Percentiles rank a stretch among this genome's conserved stretches.
Conservation (phyloP, 441 rosid genomes). For the Iberis amara region DNA sequence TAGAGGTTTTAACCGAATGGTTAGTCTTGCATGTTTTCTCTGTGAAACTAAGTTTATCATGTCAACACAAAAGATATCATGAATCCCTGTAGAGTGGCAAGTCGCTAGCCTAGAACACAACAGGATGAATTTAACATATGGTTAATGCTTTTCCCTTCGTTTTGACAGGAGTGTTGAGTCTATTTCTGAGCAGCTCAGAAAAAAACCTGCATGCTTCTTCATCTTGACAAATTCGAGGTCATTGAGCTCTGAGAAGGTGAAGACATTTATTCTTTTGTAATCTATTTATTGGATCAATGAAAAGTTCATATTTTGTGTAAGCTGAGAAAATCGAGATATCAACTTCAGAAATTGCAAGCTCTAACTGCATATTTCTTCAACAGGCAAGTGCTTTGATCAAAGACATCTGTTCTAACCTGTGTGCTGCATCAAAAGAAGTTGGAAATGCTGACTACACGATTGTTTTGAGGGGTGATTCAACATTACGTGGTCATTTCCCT, state of each 20-base stretch:
- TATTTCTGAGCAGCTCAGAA: slow-evolving; percentile 64
- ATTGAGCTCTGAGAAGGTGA: slow-evolving; percentile 82
- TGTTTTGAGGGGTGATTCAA: slow-evolving; percentile 95
- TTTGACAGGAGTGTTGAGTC: slow-evolving; percentile 68
- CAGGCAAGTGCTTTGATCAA: slow-evolving; percentile 75
- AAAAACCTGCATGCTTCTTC: slow-evolving; percentile 79
- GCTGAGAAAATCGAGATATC: background rate
- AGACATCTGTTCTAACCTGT: slow-evolving; percentile 72
- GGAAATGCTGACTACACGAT: slow-evolving; percentile 62
- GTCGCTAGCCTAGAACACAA: background rate
- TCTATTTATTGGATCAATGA: slow-evolving; percentile 5
- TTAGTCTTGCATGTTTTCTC: slow-evolving; percentile 34
- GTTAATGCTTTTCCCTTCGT: slow-evolving; percentile 10
- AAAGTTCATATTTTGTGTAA: background rate
- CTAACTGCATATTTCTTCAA: slow-evolving; percentile 27
- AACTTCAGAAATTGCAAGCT: slow-evolving; percentile 8
- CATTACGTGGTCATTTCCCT: slow-evolving; percentile 96
- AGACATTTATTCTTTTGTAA: slow-evolving; percentile 19
- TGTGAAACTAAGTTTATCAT: background rate
- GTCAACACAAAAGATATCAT: slow-evolving; percentile 3
- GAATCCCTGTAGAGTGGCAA: slow-evolving; percentile 1
- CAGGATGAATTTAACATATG: background rate
- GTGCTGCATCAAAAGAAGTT: slow-evolving; percentile 56
- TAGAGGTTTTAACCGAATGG: slow-evolving; percentile 98
- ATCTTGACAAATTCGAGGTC: slow-evolving; percentile 92